A percentile compares a stretch with the other conserved stretches of the same genome.
Conservation (phyloP, 2,329 filamentous ascomycete species). For the Ophiostoma ips region DNA sequence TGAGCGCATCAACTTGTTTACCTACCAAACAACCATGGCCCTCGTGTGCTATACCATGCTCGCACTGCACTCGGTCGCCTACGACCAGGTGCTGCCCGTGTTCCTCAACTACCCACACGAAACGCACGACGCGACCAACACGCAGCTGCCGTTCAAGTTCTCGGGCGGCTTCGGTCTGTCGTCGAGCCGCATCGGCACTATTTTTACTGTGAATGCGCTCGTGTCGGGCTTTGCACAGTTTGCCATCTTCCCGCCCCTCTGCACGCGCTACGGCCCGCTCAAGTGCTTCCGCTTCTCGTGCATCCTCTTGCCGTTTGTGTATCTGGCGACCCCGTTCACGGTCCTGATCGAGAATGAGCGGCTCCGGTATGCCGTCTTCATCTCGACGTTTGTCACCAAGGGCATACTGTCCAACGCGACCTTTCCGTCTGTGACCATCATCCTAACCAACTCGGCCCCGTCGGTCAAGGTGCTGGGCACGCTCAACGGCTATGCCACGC, state of each 20-base stretch:
- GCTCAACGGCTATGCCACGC: constrained; percentile 80
- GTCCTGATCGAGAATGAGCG: constrained; percentile 40
- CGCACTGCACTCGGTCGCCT: constrained; percentile 69
- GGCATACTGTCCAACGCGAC: constrained; percentile 66
- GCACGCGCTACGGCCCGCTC: constrained; percentile 58
- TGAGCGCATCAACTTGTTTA: constrained; percentile 16
- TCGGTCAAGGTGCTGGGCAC: constrained; percentile 71
- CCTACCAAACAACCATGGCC: constrained; percentile 19
- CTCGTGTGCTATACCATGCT: constrained; percentile 67
- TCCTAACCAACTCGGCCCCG: constrained; percentile 74
- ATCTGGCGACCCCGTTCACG: constrained; percentile 70
- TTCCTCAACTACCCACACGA: constrained; percentile 66
- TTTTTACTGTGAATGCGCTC: constrained; percentile 75
- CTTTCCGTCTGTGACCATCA: constrained; percentile 79
- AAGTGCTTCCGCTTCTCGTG: constrained; percentile 54
- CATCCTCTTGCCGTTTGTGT: constrained; percentile 57
- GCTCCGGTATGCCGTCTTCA: constrained; percentile 46
- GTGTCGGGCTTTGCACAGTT: constrained; percentile 75
- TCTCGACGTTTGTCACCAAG: constrained; percentile 58
- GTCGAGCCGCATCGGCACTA: constrained; percentile 63
- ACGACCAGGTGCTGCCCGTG: constrained; percentile 76
- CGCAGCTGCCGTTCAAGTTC: constrained; percentile 64
- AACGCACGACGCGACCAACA: constrained; percentile 39
- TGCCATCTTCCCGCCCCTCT: constrained; percentile 65
- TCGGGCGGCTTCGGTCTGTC: constrained; percentile 63